Evolutionary conservation across 2,329 filamentous ascomycete genomes (phyloP).

Genomic region (Pseudocercospora macadamiae): DNA sequence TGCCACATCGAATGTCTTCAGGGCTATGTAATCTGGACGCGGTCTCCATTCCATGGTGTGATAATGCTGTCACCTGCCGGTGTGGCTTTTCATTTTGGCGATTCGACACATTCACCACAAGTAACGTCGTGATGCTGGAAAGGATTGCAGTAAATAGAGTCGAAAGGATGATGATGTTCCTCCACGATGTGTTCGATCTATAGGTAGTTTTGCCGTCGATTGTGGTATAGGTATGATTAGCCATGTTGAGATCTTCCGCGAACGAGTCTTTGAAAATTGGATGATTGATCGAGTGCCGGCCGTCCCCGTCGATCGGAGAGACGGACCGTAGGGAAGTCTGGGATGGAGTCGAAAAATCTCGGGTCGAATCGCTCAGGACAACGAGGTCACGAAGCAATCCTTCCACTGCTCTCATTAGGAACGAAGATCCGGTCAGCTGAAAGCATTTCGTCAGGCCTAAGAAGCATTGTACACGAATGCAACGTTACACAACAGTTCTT

Average conservation of each 20-base stretch:
- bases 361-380: background rate
- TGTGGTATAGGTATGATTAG: background rate
- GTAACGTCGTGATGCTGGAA: background rate
- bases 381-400: background rate
- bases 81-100: background rate
- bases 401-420: background rate
- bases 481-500: background rate
- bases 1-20: background rate
- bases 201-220: background rate
- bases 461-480: background rate
- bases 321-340: background rate
- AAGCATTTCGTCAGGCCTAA: background rate
- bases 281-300: background rate
- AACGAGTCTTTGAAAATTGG: background rate
- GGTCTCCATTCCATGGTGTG: background rate
- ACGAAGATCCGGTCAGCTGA: background rate
- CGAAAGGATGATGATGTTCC: background rate
- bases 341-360: background rate
- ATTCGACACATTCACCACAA: background rate
- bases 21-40: background rate
- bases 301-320: background rate
- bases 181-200: background rate
- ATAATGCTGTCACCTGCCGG: background rate
- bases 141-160: background rate
- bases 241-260: background rate